Base-by-base conservation (phyloP, 805 yeast species). In the Yarrowia osloensis region DNA sequence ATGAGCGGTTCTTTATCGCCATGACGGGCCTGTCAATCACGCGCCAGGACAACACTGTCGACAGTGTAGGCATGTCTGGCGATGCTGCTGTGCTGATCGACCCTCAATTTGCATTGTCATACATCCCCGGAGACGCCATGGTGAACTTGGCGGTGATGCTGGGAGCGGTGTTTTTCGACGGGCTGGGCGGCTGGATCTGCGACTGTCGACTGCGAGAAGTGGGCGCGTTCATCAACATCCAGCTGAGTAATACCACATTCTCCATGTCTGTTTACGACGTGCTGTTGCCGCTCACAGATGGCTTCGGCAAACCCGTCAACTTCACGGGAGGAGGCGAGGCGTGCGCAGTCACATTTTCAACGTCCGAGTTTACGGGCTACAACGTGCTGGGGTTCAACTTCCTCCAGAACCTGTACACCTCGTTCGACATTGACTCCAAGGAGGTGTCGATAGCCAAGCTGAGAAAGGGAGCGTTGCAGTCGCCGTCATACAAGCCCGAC, bases 231-330 rank as follows among this genome's bases (percentile, higher is more conserved):
- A 46, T 61, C 19, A 61, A 61, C 54, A 61, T 61, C 22, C 66
- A 61, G 44, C 54, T 61, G 17, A 31, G 54, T 15, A 44, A 44
- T 33, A 26, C 24, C 33, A 61, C 66, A 12, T 61, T 61, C 24
- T 61, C 66, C 40, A 46, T 61, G 52, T 61, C 66, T 7, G 66
- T 61, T 5, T 61, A 61, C 22, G 66, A 61, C 15, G 54, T 46
- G n/a, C 17, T 61, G 54, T 13, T 61, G 19, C 66, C 66, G 2
- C 35, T 61, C 5, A 61, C 66, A 31, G 66, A 61, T 7, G 66
- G 66, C 9, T 44, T 33, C 19, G 54, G 66, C 1, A 61, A 61
- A 8, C 26, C 52, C 12, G 54, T 61, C 9, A 61, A 35, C 17
- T 61, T 61, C 22, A 31, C 54, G 4, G 66, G 54, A 31, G 66